Conservation (phyloP, 495 filamentous ascomycete species). For the Aspergillus baeticus region DNA sequence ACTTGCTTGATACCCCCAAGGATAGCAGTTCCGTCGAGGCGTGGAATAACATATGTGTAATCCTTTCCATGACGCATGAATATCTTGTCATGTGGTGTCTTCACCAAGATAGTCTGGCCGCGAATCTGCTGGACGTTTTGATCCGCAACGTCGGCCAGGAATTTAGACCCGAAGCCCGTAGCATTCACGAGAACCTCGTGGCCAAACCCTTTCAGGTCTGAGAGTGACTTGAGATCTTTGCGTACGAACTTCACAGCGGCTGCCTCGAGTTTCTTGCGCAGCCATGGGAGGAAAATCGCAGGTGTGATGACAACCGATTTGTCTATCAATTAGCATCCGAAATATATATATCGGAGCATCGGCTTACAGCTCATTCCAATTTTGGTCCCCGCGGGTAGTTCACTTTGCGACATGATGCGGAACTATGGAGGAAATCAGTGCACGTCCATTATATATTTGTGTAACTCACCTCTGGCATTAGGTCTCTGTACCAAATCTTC, state of each 20-base stretch:
- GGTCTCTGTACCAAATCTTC: conserved; percentile 10
- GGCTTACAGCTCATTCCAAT: conserved; percentile 8
- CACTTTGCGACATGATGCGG: neutral
- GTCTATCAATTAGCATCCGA: conserved; percentile 5
- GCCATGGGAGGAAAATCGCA: conserved; percentile 25
- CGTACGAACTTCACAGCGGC: conserved; percentile 24
- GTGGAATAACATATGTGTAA: conserved; percentile 12
- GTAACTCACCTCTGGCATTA: conserved; percentile 3
- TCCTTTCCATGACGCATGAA: conserved; percentile 11
- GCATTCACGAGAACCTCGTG: conserved; percentile 24
- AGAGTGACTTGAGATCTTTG: conserved; percentile 13
- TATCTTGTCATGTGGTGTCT: conserved; percentile 1
- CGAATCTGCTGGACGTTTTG: conserved; percentile 9
- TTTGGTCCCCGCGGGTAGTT: conserved; percentile 12
- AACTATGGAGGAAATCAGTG: neutral
- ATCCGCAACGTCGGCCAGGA: conserved; percentile 19
- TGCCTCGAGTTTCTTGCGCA: conserved; percentile 17
- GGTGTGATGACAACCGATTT: conserved; percentile 26
- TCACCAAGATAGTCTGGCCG: conserved; percentile 15
- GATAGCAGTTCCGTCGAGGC: conserved; percentile 12
- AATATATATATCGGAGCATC: neutral
- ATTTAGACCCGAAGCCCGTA: conserved; percentile 6
- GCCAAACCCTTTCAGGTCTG: conserved; percentile 25
- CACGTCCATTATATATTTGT: neutral
- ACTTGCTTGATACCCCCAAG: conserved; percentile 15